Conservation (phyloP, 345 rosid species). For the Bruguiera sexangula region DNA sequence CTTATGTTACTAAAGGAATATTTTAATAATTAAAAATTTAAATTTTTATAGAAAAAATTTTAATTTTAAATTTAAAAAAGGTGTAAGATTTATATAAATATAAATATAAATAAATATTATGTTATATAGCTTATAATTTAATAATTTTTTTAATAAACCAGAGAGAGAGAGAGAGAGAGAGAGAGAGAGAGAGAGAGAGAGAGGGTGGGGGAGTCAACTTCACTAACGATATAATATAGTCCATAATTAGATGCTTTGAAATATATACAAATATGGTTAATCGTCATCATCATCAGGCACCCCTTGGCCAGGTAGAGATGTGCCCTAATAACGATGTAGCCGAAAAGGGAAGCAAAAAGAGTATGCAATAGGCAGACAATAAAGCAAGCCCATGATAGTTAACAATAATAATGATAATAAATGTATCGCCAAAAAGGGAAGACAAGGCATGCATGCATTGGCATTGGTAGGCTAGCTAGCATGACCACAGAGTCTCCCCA, state of each 20-base stretch:
- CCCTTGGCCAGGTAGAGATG: conserved; percentile 1
- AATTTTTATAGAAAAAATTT: too few species aligned
- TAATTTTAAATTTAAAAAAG: too few species aligned
- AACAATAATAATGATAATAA: background rate
- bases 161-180: too few species aligned
- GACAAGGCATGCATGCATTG: background rate
- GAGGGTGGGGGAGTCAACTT: conserved; percentile 1
- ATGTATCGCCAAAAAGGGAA: background rate
- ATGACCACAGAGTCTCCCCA: conserved; percentile 44
- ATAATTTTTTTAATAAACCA: too few species aligned
- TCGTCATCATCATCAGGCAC: conserved; percentile 8
- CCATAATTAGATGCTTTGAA: conserved; percentile 12
- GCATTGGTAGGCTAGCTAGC: conserved; percentile 10
- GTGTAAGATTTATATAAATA: too few species aligned
- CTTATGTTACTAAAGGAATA: background rate
- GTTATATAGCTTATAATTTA: too few species aligned
- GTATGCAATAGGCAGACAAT: background rate
- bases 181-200: too few species aligned
- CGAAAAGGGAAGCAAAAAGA: background rate
- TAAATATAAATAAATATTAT: too few species aligned
- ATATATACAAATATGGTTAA: conserved; percentile 17
- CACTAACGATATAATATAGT: background rate
- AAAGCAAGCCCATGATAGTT: background rate
- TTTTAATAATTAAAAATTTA: too few species aligned
- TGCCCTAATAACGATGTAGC: background rate